Evolutionary conservation across 2,329 filamentous ascomycete species (phyloP), one percentile per base, ranked within the genome.

Genomic region (Paramyrothecium roridum): DNA sequence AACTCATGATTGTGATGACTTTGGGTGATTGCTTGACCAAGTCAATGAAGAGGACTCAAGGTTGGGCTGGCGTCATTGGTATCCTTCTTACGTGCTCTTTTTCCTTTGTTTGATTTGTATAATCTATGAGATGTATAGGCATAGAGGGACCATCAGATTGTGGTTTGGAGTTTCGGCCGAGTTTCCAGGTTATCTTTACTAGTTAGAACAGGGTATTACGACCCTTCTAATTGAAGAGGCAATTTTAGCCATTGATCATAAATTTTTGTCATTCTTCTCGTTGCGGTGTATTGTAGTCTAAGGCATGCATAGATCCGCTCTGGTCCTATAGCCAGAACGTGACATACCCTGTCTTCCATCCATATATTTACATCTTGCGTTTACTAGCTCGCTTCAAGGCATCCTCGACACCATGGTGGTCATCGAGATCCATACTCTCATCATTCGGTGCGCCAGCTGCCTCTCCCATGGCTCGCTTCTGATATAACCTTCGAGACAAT

Each of bases 401-500:
- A 48, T 80, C 78, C 50, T 77, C 78, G 1, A 69, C 68, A 8
- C 75, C 72, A 6, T 79, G 74, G 6, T 77, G 77, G 12, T 80
- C 78, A 49, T 86, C 83, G 26, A 85, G 63, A 52, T 85, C 83
- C 77, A 84, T 83, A 47, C 73, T 77, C 58, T 80, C 79, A 30
- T 78, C 77, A 3, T 76, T 74, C 2, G 73, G 70, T 21, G 73
- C 66, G 52, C 73, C 73, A 48, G 76, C 65, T 51, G 73, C 70
- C 50, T 80, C 77, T 55, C 76, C 75, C 62, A 77, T 74, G 54
- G 66, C 56, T 21, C 71, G 64, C 61, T 73, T 73, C 65, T 67
- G 26, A 65, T 61, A 1, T 56, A 62, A 50, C 65, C 62, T 45
- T 68, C 49, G 61, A 7, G 61, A 52, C 11, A 69, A 54, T 49